Evolutionary conservation across 495 filamentous ascomycete species (phyloP), one percentile per base, ranked within the genome.

Genomic region (Parmelia sp.): DNA sequence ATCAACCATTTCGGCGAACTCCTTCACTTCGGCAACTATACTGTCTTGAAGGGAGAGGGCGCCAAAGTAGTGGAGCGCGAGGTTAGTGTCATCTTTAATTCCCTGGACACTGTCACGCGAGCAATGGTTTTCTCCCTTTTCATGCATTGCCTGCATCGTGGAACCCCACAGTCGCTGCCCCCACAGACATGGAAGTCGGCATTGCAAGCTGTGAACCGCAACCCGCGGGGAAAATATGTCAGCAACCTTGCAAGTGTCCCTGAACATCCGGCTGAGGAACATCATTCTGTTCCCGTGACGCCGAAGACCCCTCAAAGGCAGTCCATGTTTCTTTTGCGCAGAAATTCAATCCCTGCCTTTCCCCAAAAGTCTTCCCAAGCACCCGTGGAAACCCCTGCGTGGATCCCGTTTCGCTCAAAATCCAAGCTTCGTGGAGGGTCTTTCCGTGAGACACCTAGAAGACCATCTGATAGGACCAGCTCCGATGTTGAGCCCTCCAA

Each of bases 1-100:
- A 85, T 97, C 35, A 90, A 96, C 49, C 84, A 88, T 27, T 97
- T 98, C 72, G 94, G 94, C 23, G 89, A 91, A 45, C 76, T 98
- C 36, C 78, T 98, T 21, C 81, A 96, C 3, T 89, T 93, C 69
- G 94, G 94, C n/a, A 90, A 90, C 39, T 97, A 96, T 74, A 89
- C 90, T 5, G 94, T 98, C 23, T 79, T 96, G 25, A 97, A 96
- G 64, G 90, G 91, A 70, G 88, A 90, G 61, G 77, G 74, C 49
- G 86, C 84, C 66, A 92, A 83, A 70, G 90, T 93, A 63, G 83
- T 84, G 25, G 90, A 94, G 75, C 86, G 90, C 82, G 91, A 96
- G 78, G 90, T 95, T 78, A 70, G 85, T 79, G 67, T 62, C 27
- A 63, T 65, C 58, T 64, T 58, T 58, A 29, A 51, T 62, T 63